Conservation (phyloP, 2,329 filamentous ascomycete genomes). For the Acrocalymma vagum region DNA sequence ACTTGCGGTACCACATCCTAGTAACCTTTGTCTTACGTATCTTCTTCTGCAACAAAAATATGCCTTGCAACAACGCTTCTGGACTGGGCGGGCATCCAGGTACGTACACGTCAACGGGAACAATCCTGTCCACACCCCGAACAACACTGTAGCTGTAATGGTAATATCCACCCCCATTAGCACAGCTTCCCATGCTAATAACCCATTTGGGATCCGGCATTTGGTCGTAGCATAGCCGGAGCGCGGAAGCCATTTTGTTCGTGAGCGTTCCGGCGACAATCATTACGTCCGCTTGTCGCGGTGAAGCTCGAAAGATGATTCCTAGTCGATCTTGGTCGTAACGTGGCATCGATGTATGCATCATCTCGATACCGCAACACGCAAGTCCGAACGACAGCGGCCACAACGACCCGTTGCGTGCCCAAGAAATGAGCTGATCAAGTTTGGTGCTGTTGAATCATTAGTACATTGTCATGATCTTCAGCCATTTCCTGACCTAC, state of each 20-base stretch:
- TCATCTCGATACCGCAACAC: conserved; percentile 92
- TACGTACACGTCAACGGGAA: conserved; percentile 82
- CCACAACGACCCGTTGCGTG: conserved; percentile 82
- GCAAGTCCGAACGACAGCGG: conserved; percentile 88
- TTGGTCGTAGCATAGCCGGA: conserved; percentile 90
- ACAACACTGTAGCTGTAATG: conserved; percentile 83
- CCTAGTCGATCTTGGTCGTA: conserved; percentile 89
- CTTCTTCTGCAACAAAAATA: conserved; percentile 80
- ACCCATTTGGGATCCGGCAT: conserved; percentile 92
- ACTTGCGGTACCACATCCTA: conserved; percentile 64
- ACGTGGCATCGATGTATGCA: conserved; percentile 85
- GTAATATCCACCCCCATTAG: conserved; percentile 84
- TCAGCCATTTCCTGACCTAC: no score
- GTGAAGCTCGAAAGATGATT: conserved; percentile 88
- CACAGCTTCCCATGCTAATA: conserved; percentile 81
- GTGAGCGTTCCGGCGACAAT: conserved; percentile 92
- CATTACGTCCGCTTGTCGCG: conserved; percentile 89
- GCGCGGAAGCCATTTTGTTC: conserved; percentile 91
- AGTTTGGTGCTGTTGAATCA: conserved; percentile 79
- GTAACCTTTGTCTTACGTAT: conserved; percentile 66
- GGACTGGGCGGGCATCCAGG: conserved; percentile 72
- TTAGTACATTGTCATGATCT: no score
- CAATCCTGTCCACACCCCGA: conserved; percentile 76
- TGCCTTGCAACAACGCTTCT: conserved; percentile 64
- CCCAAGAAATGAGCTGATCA: conserved; percentile 84